Base-by-base conservation (phyloP, 2,329 filamentous ascomycete species). In the Penicillium janthinellum region DNA sequence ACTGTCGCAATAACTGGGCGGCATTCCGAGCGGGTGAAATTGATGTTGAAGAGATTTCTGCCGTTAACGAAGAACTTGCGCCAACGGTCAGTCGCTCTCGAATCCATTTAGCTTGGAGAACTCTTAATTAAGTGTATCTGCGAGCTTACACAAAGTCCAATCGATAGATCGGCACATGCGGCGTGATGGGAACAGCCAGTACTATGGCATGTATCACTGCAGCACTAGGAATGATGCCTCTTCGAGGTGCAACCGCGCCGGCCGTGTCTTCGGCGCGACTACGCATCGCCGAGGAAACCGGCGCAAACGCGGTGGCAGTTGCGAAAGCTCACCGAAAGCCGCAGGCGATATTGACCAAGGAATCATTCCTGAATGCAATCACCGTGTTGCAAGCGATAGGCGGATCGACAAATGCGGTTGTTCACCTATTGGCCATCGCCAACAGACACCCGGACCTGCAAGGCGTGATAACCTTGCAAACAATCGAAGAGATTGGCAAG, bases 1-100 rank as follows among this genome's bases (percentile, higher is more conserved):
- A 92, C 66, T 92, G 89, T 59, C 79, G 89, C 11, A 90, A 85
- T 67, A 90, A 89, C 62, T 92, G 89, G 89, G 89, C 88, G 0
- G 83, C 81, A 0, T 91, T 85, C 58, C 79, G 89, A 17, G 88
- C 87, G 0, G 87, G 87, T 0, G 78, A 81, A 5, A 83, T 91
- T 7, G 88, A 90, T 62, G 84, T 91, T 1, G 89, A 91, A 70
- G 89, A 91, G 59, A 90, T 91, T 25, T 80, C 83, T 1, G 84
- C 81, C 2, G 82, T 92, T 31, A 92, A 91, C 62, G 88, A 90
- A 48, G 89, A 91, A 67, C 78, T 92, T 7, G 88, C 88, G 0
- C 89, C 89, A 0, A 91, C 88, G 0, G 86, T 87, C 70, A 65
- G 31, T 31, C 8, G 82, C 69, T n/a, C 0, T 11, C 20, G 0